Conservation (phyloP, 1,284 basidiomycete species). For the Moniliophthora roreri region DNA sequence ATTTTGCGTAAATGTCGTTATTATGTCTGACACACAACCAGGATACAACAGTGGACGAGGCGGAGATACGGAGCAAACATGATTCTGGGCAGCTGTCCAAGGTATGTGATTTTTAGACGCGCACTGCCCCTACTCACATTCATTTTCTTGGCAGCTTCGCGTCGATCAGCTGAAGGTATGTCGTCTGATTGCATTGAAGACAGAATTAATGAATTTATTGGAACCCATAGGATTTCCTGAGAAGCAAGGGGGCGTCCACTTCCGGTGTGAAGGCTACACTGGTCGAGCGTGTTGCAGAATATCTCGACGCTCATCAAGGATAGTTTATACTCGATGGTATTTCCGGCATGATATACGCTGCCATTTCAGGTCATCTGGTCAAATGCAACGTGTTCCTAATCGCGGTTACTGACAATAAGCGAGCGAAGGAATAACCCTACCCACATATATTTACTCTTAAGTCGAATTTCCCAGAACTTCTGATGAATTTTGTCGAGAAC, state of each 20-base stretch:
- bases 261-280: background rate
- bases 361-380: too few species aligned
- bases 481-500: constrained; percentile 10
- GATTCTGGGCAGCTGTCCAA: constrained; percentile 60
- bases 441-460: constrained; percentile 7
- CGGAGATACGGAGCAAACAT: constrained; percentile 67
- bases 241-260: background rate
- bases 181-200: too few species aligned
- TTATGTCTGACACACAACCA: constrained; percentile 23
- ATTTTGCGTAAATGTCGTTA: constrained; percentile 11
- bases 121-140: constrained; percentile 14
- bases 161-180: constrained; percentile 76
- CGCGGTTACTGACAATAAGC: too few species aligned
- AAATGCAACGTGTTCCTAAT: too few species aligned
- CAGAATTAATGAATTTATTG: background rate
- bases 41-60: constrained; percentile 62
- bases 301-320: too few species aligned
- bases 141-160: constrained; percentile 50
- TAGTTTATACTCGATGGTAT: too few species aligned
- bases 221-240: too few species aligned
- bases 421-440: too few species aligned
- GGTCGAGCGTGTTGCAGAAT: too few species aligned
- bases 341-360: too few species aligned
- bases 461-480: constrained; percentile 10
- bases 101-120: constrained; percentile 40